A percentile compares a stretch with the other conserved stretches of the same genome.
Conservation (phyloP, 345 rosid species). For the Citrus hindsii region DNA sequence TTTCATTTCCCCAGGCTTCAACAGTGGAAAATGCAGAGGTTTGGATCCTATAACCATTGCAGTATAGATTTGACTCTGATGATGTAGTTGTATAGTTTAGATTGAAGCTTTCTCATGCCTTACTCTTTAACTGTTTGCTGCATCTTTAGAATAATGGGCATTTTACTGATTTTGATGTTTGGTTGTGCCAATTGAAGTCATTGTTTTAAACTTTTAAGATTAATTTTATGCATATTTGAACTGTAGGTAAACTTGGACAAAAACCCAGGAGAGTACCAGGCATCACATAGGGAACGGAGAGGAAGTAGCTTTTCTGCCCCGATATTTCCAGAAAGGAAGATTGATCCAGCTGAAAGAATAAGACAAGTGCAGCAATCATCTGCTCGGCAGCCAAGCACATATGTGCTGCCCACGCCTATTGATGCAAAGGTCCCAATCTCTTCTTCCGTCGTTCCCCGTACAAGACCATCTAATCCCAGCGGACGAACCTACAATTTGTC, state of each 20-base stretch:
- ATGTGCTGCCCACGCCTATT: conserved; percentile 79
- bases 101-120: background rate
- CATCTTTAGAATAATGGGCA: background rate
- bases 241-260: conserved; percentile 51
- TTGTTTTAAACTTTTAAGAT: background rate
- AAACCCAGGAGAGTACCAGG: conserved; percentile 42
- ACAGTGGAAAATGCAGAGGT: conserved; percentile 52
- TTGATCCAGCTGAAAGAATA: conserved; percentile 53
- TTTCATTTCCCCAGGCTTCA: conserved; percentile 47
- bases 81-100: background rate
- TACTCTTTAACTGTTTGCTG: background rate
- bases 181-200: background rate
- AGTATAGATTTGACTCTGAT: background rate
- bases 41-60: conserved; percentile 14
- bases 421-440: conserved; percentile 46
- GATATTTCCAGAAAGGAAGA: conserved; percentile 66
- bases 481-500: conserved; percentile 48
- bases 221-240: conserved; percentile 14
- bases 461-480: conserved; percentile 36
- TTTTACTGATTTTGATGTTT: background rate
- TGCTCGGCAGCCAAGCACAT: conserved; percentile 44
- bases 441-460: conserved; percentile 39
- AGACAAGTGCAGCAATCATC: conserved; percentile 47
- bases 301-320: conserved; percentile 86
- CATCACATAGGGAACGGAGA: conserved; percentile 40